These are phyloP conservation scores for Colletotrichum coccodes DNA, from an alignment of 2,329 filamentous ascomycete species.

Conservation along the genomic window DNA sequence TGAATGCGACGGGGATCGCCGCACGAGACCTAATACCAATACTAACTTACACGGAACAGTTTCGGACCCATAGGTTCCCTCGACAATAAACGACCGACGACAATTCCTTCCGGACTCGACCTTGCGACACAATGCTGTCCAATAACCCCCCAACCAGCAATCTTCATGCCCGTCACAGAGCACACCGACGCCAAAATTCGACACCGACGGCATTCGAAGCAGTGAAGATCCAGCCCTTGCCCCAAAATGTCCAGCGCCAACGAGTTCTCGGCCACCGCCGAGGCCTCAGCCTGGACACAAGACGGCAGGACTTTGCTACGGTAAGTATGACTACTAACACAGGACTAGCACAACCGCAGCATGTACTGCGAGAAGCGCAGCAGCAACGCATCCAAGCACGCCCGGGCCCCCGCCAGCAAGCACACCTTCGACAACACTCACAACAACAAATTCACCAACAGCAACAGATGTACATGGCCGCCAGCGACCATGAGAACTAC, in stretches of 20 bases:
- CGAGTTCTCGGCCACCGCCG: slow-evolving; percentile 73
- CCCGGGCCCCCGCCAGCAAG: slow-evolving; percentile 68
- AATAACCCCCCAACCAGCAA: slow-evolving; percentile 69
- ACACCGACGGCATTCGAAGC: slow-evolving; percentile 83
- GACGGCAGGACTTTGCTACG: slow-evolving; percentile 64
- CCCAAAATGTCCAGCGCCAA: slow-evolving; percentile 57
- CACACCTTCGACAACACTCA: slow-evolving; percentile 44
- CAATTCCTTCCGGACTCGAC: slow-evolving; percentile 72
- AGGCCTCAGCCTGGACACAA: slow-evolving; percentile 85
- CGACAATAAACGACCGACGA: slow-evolving; percentile 63
- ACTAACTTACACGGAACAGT: slow-evolving; percentile 45
- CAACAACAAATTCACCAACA: slow-evolving; percentile 52
- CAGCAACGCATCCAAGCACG: slow-evolving; percentile 82
- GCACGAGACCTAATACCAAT: not conserved
- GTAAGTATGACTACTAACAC: slow-evolving; percentile 65
- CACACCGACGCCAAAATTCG: slow-evolving; percentile 89
- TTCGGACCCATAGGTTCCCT: slow-evolving; percentile 62
- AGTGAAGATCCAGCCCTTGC: slow-evolving; percentile 74
- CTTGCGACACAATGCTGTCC: slow-evolving; percentile 83
- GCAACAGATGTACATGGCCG: slow-evolving; percentile 42
- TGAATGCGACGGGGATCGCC: not conserved
- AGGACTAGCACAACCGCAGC: slow-evolving; percentile 72
- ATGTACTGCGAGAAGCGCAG: slow-evolving; percentile 90
- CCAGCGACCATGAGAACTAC: slow-evolving; percentile 61
- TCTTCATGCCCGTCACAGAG: slow-evolving; percentile 78